phyloP scores from a whole-genome alignment of 2,329 filamentous ascomycete species.

The Cladophialophora exuberans region DNA sequence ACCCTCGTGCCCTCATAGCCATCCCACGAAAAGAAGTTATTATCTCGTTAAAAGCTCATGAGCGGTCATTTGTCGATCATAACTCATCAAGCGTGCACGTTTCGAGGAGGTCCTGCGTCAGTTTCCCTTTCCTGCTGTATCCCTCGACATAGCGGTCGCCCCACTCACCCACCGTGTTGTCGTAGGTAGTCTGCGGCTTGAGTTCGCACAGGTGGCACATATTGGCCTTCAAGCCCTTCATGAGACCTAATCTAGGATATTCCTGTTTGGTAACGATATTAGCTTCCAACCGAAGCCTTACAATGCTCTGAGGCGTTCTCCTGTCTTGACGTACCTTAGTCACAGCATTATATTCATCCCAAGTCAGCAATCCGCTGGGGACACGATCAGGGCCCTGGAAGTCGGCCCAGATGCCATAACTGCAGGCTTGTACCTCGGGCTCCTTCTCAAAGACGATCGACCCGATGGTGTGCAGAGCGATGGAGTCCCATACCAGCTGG shows the following conservation, averaged over 20 bases:
- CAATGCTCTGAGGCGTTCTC: too few species aligned
- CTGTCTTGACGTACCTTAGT: constrained; percentile 17
- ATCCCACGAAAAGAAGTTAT: too few species aligned
- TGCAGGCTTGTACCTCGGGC: constrained; percentile 43
- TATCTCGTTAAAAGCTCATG: too few species aligned
- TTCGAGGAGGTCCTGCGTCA: constrained; percentile 35
- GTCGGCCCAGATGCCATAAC: constrained; percentile 43
- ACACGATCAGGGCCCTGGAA: constrained; percentile 43
- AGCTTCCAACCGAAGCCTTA: too few species aligned
- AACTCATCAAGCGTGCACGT: constrained; percentile 31
- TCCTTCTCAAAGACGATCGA: constrained; percentile 49
- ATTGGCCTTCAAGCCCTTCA: constrained; percentile 41
- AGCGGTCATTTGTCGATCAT: too few species aligned
- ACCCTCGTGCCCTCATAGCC: too few species aligned
- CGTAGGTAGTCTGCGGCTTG: constrained; percentile 47
- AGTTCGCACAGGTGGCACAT: constrained; percentile 45
- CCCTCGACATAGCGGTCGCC: constrained; percentile 43
- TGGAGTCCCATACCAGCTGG: constrained; percentile 56
- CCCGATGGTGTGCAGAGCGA: constrained; percentile 43
- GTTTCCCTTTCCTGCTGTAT: constrained; percentile 40
- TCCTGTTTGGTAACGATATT: too few species aligned
- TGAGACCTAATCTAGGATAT: constrained; percentile 43
- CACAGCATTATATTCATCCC: constrained; percentile 41
- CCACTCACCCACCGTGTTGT: constrained; percentile 40
- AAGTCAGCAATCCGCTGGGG: constrained; percentile 33